Conservation (phyloP, 352 stramenopile genomes). For the Globisporangium acanthophoron region DNA sequence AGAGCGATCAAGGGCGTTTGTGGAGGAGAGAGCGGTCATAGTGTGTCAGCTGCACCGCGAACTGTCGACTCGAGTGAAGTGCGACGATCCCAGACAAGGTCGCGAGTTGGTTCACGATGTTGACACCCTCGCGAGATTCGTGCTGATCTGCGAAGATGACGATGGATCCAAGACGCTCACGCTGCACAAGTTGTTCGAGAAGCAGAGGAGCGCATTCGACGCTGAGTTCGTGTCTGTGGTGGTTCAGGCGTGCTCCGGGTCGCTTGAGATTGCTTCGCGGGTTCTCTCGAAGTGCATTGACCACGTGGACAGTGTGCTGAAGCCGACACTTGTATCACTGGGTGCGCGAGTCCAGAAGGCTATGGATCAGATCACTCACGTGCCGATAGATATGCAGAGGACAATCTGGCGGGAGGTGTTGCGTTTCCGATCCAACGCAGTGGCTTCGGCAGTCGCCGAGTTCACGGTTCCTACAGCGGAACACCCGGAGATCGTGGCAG, state of each 20-base stretch:
- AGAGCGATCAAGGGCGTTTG: background rate
- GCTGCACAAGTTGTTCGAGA: background rate
- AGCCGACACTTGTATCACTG: slow-evolving; percentile 1
- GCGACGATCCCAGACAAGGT: background rate
- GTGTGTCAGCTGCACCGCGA: slow-evolving; percentile 6
- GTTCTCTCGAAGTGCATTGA: slow-evolving; percentile 6
- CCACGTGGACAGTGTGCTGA: slow-evolving; percentile 1
- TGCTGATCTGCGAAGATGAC: slow-evolving; percentile 1
- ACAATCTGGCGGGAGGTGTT: slow-evolving; percentile 4
- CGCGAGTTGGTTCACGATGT: background rate
- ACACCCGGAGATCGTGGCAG: background rate
- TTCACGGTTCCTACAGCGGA: background rate
- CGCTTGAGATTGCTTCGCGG: slow-evolving; percentile 1
- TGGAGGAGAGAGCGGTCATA: slow-evolving; percentile 2
- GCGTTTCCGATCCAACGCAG: background rate
- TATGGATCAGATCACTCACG: background rate
- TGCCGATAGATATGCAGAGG: background rate
- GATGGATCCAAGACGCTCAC: background rate
- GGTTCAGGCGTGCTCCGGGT: slow-evolving; percentile 2
- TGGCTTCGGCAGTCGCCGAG: background rate
- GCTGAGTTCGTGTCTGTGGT: background rate
- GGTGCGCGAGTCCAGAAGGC: background rate
- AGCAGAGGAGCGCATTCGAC: background rate
- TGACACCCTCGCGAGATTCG: background rate
- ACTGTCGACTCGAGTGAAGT: background rate